Percentiles rank a stretch among this genome's conserved stretches.
Conservation (phyloP, 495 filamentous ascomycete species). For the Penicillium paradoxum region DNA sequence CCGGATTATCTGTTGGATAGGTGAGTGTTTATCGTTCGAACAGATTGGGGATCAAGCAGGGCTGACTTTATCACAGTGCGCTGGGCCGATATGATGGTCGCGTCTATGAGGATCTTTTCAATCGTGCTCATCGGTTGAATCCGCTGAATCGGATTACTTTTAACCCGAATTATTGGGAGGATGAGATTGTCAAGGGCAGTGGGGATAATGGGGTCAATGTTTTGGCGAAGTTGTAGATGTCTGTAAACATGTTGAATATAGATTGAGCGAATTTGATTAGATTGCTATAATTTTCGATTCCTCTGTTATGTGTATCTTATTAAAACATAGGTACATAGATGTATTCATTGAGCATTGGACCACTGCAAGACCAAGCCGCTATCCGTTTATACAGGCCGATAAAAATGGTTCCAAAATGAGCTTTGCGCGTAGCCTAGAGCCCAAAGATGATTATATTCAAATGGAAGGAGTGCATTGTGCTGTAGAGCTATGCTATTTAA, state of each 20-base stretch:
- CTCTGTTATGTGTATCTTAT: no score
- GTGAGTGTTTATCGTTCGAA: constrained; percentile 3
- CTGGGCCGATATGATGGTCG: constrained; percentile 44
- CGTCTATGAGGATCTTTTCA: constrained; percentile 47
- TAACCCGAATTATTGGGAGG: constrained; percentile 45
- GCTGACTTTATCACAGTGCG: constrained; percentile 20
- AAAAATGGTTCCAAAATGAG: neutral
- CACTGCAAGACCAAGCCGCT: no score
- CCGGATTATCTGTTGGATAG: constrained; percentile 47
- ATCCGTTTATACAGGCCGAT: no score
- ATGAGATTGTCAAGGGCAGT: constrained; percentile 45
- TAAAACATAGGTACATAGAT: no score
- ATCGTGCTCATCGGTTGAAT: constrained; percentile 43
- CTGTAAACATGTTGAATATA: neutral
- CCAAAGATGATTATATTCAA: neutral
- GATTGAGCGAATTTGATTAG: neutral
- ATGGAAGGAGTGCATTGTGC: neutral
- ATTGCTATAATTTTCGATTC: neutral
- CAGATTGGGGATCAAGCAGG: no score
- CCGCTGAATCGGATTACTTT: constrained; percentile 43
- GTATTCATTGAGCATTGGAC: no score
- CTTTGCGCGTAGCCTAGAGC: neutral
- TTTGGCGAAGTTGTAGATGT: constrained; percentile 19
- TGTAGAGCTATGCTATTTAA: constrained; percentile 1
- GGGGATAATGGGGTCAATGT: constrained; percentile 19